Evolutionary conservation across 2,329 filamentous ascomycete species (phyloP).

Genomic region (Penicillium polonicum): DNA sequence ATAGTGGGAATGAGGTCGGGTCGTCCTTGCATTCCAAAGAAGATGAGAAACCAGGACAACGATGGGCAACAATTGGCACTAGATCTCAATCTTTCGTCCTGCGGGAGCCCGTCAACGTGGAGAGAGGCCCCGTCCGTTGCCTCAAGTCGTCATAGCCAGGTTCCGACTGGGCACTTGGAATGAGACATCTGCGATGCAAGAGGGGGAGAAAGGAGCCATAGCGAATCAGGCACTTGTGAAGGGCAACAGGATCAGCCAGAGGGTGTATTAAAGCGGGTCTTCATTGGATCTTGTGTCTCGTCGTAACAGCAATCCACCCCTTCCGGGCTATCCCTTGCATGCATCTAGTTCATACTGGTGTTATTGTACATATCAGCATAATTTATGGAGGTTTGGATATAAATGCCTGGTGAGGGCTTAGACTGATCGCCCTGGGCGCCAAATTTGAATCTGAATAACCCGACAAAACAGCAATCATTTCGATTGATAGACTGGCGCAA

Average conservation of each 20-base stretch:
- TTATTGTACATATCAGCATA: constrained; percentile 11
- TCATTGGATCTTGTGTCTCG: constrained; percentile 28
- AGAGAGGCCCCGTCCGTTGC: constrained; percentile 27
- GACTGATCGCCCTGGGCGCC: not conserved
- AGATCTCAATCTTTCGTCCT: constrained; percentile 21
- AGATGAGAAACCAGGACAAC: constrained; percentile 23
- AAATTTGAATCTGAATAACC: not conserved
- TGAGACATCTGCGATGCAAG: constrained; percentile 34
- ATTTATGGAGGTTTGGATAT: constrained; percentile 19
- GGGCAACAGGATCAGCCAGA: constrained; percentile 30
- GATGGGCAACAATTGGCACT: constrained; percentile 27
- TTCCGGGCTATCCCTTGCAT: constrained; percentile 24
- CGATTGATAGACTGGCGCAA: not conserved
- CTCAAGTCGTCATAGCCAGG: constrained; percentile 30
- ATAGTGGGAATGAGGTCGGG: constrained; percentile 27
- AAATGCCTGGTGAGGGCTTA: constrained; percentile 22
- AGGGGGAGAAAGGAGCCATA: constrained; percentile 19
- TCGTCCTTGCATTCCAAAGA: constrained; percentile 42
- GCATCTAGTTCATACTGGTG: constrained; percentile 18
- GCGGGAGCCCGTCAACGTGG: constrained; percentile 37
- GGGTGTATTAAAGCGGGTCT: constrained; percentile 24
- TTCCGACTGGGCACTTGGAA: constrained; percentile 24
- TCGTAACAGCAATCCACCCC: constrained; percentile 23
- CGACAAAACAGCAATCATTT: not conserved
- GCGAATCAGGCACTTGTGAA: constrained; percentile 26